phyloP scores from a whole-genome alignment of 139 green algal genomes.

The Spirogloea muscicola region DNA sequence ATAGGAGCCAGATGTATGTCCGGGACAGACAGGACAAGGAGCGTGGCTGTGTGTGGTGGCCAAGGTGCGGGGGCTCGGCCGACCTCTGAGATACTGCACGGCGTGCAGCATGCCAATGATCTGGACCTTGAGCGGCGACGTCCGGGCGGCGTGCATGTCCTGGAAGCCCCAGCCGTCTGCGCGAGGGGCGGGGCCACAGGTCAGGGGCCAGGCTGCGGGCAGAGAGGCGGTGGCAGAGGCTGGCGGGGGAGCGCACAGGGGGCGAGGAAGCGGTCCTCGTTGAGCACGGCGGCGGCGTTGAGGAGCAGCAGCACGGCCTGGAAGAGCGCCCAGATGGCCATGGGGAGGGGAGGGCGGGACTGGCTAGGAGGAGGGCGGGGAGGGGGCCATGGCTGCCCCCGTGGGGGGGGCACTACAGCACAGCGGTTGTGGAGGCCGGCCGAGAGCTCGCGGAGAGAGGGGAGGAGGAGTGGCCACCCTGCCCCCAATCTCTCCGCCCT shows the following conservation, averaged over 20 bases:
- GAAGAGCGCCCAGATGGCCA: conserved; percentile 80
- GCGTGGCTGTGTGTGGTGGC: not conserved
- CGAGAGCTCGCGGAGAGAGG: too few species aligned
- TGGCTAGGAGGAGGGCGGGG: too few species aligned
- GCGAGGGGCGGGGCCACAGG: conserved; percentile 27
- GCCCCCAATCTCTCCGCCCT: too few species aligned
- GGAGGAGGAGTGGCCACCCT: too few species aligned
- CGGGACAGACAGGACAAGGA: too few species aligned
- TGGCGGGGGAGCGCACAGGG: conserved; percentile 40
- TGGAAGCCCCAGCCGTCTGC: conserved; percentile 77
- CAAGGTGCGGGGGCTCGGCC: not conserved
- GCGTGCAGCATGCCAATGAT: conserved; percentile 84
- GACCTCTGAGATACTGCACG: conserved; percentile 75
- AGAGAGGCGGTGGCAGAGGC: not conserved
- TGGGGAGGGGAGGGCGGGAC: too few species aligned
- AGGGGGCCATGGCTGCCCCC: too few species aligned
- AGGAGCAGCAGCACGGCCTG: conserved; percentile 73
- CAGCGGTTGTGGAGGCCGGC: too few species aligned
- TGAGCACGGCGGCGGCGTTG: conserved; percentile 81
- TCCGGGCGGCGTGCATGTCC: not conserved
- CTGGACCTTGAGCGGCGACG: conserved; percentile 66
- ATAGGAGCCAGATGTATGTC: too few species aligned
- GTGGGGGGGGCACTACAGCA: too few species aligned
- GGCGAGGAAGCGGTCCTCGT: conserved; percentile 88
- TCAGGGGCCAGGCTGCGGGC: not conserved